These are phyloP conservation scores for Ricinus communis DNA, from an alignment of 345 rosid genomes.

Conservation along the genomic window DNA sequence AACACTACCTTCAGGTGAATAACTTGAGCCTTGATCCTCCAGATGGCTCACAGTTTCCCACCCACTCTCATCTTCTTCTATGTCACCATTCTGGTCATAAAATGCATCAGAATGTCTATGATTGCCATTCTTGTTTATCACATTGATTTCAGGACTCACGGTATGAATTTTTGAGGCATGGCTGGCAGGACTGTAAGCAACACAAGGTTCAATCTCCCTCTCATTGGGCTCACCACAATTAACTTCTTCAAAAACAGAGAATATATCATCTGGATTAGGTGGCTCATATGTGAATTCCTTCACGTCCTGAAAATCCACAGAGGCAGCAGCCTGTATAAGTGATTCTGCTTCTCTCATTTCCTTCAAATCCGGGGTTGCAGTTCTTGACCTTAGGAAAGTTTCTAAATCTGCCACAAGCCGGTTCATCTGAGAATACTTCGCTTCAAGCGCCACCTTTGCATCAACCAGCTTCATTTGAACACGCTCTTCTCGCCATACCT, in stretches of 20 bases:
- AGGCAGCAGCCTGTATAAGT: slow-evolving; percentile 52
- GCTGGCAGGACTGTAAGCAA: slow-evolving; percentile 44
- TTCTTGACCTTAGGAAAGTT: slow-evolving; percentile 46
- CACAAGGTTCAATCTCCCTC: slow-evolving; percentile 43
- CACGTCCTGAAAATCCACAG: slow-evolving; percentile 47
- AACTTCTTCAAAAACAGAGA: slow-evolving; percentile 62
- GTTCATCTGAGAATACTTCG: slow-evolving; percentile 58
- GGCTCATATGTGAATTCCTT: slow-evolving; percentile 68
- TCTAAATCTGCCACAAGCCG: slow-evolving; percentile 61
- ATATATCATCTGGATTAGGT: slow-evolving; percentile 59
- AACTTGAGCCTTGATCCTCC: slow-evolving; percentile 79
- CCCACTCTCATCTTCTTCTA: slow-evolving; percentile 88
- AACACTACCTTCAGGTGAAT: slow-evolving; percentile 61
- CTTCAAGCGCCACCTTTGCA: slow-evolving; percentile 66
- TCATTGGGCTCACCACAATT: slow-evolving; percentile 41
- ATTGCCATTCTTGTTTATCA: slow-evolving; percentile 29
- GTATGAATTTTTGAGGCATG: slow-evolving; percentile 49
- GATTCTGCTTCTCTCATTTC: slow-evolving; percentile 47
- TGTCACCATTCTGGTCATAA: slow-evolving; percentile 43
- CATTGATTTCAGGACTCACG: slow-evolving; percentile 50
- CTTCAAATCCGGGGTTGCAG: slow-evolving; percentile 34
- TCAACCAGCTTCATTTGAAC: slow-evolving; percentile 91
- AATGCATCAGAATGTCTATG: slow-evolving; percentile 41
- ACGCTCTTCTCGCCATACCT: slow-evolving; percentile 97
- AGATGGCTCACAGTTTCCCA: slow-evolving; percentile 96